Evolutionary conservation across 768 basidiomycete species (phyloP).

Genomic region (Podaxis sp.): DNA sequence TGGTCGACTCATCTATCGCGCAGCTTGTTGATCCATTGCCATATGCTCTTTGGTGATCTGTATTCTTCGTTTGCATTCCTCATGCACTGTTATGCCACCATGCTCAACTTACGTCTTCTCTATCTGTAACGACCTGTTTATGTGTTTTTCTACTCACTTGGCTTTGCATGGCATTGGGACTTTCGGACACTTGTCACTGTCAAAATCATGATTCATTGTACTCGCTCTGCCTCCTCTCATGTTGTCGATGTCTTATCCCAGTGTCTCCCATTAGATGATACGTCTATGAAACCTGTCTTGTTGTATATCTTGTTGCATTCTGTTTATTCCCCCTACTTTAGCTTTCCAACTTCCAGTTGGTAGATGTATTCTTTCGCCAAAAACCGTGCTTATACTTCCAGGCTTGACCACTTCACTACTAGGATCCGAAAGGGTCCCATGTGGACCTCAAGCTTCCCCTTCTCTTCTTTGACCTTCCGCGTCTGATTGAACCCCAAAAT

Average conservation of each 20-base stretch:
- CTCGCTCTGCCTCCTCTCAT: background rate
- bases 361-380: background rate
- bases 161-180: background rate
- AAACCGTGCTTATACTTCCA: background rate
- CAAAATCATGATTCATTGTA: background rate
- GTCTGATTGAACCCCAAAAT: background rate
- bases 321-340: background rate
- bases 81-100: background rate
- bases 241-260: background rate
- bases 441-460: background rate
- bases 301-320: background rate
- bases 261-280: background rate
- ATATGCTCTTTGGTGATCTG: background rate
- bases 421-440: constrained; percentile 1
- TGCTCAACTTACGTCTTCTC: background rate
- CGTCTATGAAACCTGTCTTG: background rate
- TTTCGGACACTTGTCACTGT: background rate
- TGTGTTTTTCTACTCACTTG: background rate
- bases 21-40: background rate
- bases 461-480: background rate
- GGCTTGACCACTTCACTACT: background rate
- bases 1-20: background rate
- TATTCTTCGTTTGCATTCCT: background rate
- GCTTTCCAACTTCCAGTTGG: background rate
- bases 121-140: background rate